A percentile compares a stretch with the other conserved stretches of the same genome.
These are phyloP conservation scores for Salix viminalis DNA, from an alignment of 345 rosid genomes.

Conservation along the genomic window DNA sequence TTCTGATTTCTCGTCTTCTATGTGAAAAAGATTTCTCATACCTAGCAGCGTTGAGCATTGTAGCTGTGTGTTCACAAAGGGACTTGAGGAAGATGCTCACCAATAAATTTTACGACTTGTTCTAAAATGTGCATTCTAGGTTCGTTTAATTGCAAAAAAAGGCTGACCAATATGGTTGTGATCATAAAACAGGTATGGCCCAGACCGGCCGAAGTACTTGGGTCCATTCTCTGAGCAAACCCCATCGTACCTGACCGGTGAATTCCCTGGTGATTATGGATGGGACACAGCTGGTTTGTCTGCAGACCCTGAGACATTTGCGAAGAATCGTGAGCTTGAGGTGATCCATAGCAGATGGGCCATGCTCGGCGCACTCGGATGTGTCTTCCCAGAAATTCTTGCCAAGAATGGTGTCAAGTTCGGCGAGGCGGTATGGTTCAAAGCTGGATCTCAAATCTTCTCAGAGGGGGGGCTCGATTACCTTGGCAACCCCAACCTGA, in stretches of 20 bases:
- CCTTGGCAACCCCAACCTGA: conserved; percentile 91
- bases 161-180: background rate
- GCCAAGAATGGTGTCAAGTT: conserved; percentile 78
- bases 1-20: background rate
- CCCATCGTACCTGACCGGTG: conserved; percentile 90
- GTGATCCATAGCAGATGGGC: conserved; percentile 98
- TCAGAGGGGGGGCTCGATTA: conserved; percentile 94
- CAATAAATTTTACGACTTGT: background rate
- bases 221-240: conserved; percentile 97
- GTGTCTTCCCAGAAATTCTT: conserved; percentile 87
- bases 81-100: background rate
- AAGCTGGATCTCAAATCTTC: conserved; percentile 91
- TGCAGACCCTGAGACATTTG: conserved; percentile 91
- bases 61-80: background rate
- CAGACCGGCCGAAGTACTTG: conserved; percentile 93
- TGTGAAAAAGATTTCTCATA: background rate
- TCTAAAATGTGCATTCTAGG: background rate
- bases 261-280: conserved; percentile 90
- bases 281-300: conserved; percentile 99
- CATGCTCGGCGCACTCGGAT: conserved; percentile 91
- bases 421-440: conserved; percentile 96
- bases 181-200: conserved; percentile 72
- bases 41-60: background rate
- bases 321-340: conserved; percentile 96
- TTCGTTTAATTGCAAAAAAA: background rate